These are phyloP conservation scores for Aegilops bicornis DNA, from an alignment of 176 grass and related monocot genomes.

Conservation along the genomic window DNA sequence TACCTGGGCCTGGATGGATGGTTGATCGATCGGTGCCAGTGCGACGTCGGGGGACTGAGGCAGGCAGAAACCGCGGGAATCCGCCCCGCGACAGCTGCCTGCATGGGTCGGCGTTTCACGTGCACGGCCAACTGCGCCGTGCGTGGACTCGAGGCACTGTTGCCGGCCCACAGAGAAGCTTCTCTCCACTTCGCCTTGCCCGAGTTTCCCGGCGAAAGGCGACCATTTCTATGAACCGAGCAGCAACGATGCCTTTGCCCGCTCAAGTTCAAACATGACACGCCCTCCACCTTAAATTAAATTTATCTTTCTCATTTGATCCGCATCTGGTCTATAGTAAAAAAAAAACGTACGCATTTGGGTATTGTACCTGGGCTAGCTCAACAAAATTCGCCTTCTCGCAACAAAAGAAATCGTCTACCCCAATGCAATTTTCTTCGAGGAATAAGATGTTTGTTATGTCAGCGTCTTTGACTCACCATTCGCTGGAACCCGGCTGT, in stretches of 20 bases:
- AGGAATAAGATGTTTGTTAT: background rate
- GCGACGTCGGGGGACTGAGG: background rate
- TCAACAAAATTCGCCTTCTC: background rate
- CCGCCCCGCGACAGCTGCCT: background rate
- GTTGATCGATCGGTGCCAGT: background rate
- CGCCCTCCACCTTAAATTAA: background rate
- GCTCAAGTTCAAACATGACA: background rate
- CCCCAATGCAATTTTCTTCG: background rate
- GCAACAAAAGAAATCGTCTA: too few relatives aligned
- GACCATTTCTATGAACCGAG: background rate
- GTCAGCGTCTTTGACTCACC: conserved; percentile 7
- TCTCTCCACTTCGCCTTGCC: background rate
- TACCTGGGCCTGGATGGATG: background rate
- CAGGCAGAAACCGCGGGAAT: background rate
- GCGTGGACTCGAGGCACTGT: background rate
- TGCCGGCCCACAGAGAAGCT: background rate
- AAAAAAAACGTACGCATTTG: background rate
- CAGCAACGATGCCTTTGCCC: too few relatives aligned
- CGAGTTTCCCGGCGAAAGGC: background rate
- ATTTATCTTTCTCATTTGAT: background rate
- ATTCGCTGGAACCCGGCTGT: background rate
- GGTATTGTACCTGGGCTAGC: background rate
- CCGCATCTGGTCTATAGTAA: background rate
- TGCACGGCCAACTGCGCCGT: background rate
- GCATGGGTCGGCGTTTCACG: background rate